Percentiles rank a stretch among this genome's conserved stretches.
phyloP scores from a whole-genome alignment of 2,329 filamentous ascomycete genomes.

The Penicillium sp. region DNA sequence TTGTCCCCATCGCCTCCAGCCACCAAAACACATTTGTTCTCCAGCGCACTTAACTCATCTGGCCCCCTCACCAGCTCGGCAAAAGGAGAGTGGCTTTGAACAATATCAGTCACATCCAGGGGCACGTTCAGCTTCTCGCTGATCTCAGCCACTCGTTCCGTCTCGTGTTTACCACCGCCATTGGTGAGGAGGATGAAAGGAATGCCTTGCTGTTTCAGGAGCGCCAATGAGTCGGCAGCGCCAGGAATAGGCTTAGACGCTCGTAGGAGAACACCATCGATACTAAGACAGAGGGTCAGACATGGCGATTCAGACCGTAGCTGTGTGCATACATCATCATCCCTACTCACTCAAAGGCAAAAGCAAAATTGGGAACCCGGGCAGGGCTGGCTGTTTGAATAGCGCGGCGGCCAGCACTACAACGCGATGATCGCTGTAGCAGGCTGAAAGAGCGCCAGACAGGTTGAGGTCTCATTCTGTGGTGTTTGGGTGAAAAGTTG shows the following conservation, averaged over 20 bases:
- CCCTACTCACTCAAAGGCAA: slow-evolving; percentile 46
- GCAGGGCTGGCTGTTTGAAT: slow-evolving; percentile 32
- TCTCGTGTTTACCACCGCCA: slow-evolving; percentile 83
- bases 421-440: slow-evolving; percentile 26
- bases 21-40: slow-evolving; percentile 69
- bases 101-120: slow-evolving; percentile 68
- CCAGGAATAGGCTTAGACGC: slow-evolving; percentile 75
- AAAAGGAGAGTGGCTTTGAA: slow-evolving; percentile 92
- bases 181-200: slow-evolving; percentile 96
- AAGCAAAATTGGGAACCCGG: slow-evolving; percentile 43
- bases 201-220: slow-evolving; percentile 71
- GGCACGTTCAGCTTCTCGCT: slow-evolving; percentile 63
- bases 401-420: slow-evolving; percentile 20
- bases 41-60: slow-evolving; percentile 52
- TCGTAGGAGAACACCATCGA: slow-evolving; percentile 93
- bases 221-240: slow-evolving; percentile 69
- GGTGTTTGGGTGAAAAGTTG: neutral
- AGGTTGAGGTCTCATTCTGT: slow-evolving; percentile 28
- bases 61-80: slow-evolving; percentile 65
- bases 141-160: slow-evolving; percentile 68
- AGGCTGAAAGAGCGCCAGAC: slow-evolving; percentile 28
- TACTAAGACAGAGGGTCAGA: slow-evolving; percentile 49
- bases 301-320: neutral
- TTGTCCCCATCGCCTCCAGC: slow-evolving; percentile 67
- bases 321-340: slow-evolving; percentile 6